Base-by-base conservation (phyloP, 2,329 filamentous ascomycete genomes). In the Whalleya microplaca region DNA sequence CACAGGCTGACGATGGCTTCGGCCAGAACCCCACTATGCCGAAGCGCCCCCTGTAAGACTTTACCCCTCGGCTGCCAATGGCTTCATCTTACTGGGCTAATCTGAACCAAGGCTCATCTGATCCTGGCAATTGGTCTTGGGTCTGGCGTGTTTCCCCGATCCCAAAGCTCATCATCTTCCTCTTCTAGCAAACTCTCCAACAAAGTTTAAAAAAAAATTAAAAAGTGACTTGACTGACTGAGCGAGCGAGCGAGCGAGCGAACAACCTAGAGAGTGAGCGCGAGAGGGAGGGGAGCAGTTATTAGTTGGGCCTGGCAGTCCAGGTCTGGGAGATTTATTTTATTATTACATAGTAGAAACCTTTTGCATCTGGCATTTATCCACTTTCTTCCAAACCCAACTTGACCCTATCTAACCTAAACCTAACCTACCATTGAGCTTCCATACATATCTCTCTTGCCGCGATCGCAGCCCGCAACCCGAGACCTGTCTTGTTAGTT, bases 91-190 rank as follows among this genome's bases (percentile, higher is more conserved):
- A 64, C 59, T 64, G 61, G 61, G 54, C 58, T 58, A 59, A 62
- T 51, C 50, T 60, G 60, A 57, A 54, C 55, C 60, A 55, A 55
- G 56, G 54, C 41, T 43, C 48, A 41, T 60, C 44, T 55, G 37
- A 57, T 46, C 45, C 53, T 62, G 60, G 60, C 47, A 50, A 51
- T 53, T 52, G 45, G 55, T 43, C 51, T 55, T 59, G 55, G 54
- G 52, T 53, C 50, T 62, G 59, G 61, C 61, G 61, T 64, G 59
- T 62, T 64, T 62, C 56, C 59, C 61, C 61, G 59, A 64, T 55
- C 41, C 55, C 47, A 42, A 64, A 41, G 56, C 44, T 53, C 41
- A 48, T 61, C 57, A 48, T 50, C 51, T 57, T 59, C 58, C 56
- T 53, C 54, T 52, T 53, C 48, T 45, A 51, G 61, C 57, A 49